Evolutionary conservation across 78 protist species (phyloP), one percentile per base, ranked within the genome.

Genomic region (Goniomonas avonlea): DNA sequence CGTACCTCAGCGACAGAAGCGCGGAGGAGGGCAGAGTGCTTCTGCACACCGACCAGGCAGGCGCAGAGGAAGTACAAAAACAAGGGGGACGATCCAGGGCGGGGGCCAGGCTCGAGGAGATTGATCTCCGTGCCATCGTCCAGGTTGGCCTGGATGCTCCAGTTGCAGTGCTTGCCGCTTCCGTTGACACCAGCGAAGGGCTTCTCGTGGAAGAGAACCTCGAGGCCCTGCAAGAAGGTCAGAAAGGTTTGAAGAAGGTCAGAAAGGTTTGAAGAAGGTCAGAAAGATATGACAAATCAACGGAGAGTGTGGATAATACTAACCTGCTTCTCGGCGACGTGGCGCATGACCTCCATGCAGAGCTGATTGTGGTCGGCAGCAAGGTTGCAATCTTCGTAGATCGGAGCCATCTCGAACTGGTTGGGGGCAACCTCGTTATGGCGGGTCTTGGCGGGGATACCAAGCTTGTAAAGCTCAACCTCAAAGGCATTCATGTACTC

Each of bases 391-490:
- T 77, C 27, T 32, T 83, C 93, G 83, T 86, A 91, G 63, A 81
- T 74, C 56, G 97, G 95, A 5, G 95, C 94, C 34, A 88, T 70
- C 73, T 94, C 97, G 86, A 89, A 85, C 88, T 94, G 97, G 63
- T 86, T 85, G 58, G 97, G 97, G 15, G 97, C 97, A 8, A 91
- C 97, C 73, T 94, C 97, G 74, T 89, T 80, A 85, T 94, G 97
- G 50, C 91, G 77, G 4, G 94, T 90, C 75, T 66, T 78, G 45
- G 77, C 73, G 48, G 97, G 93, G 76, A 91, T 83, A 58, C 95
- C 97, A 35, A 91, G 78, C 63, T 55, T 45, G 92, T 89, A 89
- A 87, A 83, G 59, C 73, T 79, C 75, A 69, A 80, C 71, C 77
- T 91, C 87, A 29, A 82, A 85, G 31, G 88, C 94, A 43, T 70